Evolutionary conservation across 2,329 filamentous ascomycete species (phyloP), one percentile per base, ranked within the genome.

Genomic region (Neonectria hederae): DNA sequence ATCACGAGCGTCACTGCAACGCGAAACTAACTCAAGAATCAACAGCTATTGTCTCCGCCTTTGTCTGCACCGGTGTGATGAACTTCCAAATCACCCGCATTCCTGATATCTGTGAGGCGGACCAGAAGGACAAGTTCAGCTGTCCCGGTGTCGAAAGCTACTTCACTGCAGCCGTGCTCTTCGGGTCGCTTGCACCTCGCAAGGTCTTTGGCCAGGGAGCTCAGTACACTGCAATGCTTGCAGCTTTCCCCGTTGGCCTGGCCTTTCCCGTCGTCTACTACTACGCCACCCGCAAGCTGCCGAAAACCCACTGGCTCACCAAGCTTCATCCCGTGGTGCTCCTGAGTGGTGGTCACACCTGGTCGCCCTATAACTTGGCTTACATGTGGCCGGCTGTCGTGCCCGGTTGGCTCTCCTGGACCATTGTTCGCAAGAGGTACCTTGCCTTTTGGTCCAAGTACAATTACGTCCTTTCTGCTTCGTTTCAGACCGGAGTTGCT

Each of bases 391-490:
- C 82, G 0, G 78, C 81, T 21, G 80, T 86, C 1, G 78, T 82
- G 2, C 77, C 85, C 4, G 83, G 80, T 4, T 83, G 77, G 73
- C 64, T 83, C 19, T 83, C 81, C 4, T 85, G 83, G 82, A 74
- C 84, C 8, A 83, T 79, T 54, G 69, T 84, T 49, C 80, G 81
- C 51, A 72, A 71, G 38, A 77, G 82, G 11, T 83, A 80, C 67
- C 76, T 83, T 17, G 77, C 70, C 0, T 81, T 84, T 67, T 86
- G 84, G 83, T 78, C 81, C 61, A 84, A 84, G 75, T 80, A 80
- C 69, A 80, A 84, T 67, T 85, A 83, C 58, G 82, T 84, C 5
- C 75, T 84, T 2, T 83, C 83, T 1, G 82, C 83, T 1, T 77
- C 83, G 1, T 80, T 83, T 62, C 80, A 77, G 2, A 77, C 79